Conservation (phyloP, 2,329 filamentous ascomycete genomes). For the Penicillium sp. region DNA sequence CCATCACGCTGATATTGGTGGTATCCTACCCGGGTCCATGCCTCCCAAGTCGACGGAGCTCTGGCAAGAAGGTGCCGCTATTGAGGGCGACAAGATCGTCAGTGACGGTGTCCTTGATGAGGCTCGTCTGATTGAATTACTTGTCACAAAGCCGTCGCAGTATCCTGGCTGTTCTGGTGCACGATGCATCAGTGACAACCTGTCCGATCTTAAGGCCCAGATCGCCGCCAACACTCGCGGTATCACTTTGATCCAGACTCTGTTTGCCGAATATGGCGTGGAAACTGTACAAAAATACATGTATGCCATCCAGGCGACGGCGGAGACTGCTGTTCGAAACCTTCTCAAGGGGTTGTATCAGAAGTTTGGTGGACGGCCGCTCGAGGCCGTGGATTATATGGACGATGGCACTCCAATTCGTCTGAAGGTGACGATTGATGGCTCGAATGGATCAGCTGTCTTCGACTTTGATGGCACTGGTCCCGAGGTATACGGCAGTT, state of each 20-base stretch:
- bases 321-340: constrained; percentile 68
- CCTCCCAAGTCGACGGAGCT: constrained; percentile 54
- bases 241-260: constrained; percentile 67
- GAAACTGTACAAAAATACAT: constrained; percentile 78
- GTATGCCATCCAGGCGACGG: constrained; percentile 75
- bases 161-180: constrained; percentile 74
- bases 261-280: constrained; percentile 75
- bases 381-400: constrained; percentile 76
- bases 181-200: constrained; percentile 72
- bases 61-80: constrained; percentile 47
- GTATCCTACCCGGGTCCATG: constrained; percentile 78
- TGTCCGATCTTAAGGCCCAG: constrained; percentile 82
- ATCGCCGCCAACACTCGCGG: constrained; percentile 84
- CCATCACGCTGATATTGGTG: constrained; percentile 80
- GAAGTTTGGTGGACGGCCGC: constrained; percentile 64
- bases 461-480: constrained; percentile 79
- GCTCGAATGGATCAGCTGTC: constrained; percentile 66
- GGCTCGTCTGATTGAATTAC: constrained; percentile 64
- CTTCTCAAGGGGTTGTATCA: constrained; percentile 68
- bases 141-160: constrained; percentile 68
- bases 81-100: constrained; percentile 59
- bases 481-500: constrained; percentile 72
- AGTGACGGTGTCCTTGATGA: constrained; percentile 75
- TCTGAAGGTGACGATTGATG: constrained; percentile 70
- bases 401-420: constrained; percentile 77